These are phyloP conservation scores for Fragaria iinumae DNA, from an alignment of 306 rosid genomes.

Conservation along the genomic window DNA sequence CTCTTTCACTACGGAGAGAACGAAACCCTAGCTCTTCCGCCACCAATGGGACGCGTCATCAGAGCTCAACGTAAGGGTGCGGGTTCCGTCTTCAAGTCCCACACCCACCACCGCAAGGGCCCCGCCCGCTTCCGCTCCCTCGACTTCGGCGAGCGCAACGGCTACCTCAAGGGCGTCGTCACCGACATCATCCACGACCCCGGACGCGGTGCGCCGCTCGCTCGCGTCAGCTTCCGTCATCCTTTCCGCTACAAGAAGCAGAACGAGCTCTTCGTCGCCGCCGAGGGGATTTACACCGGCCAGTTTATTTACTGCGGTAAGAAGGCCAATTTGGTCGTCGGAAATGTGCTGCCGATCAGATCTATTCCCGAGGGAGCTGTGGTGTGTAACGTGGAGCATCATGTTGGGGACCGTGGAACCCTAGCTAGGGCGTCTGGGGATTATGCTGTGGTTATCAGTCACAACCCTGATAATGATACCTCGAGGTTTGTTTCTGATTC, in stretches of 20 bases:
- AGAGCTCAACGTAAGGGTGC: constrained; percentile 31
- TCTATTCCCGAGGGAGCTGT: constrained; percentile 34
- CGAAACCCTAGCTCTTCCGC: background rate
- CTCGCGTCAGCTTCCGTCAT: constrained; percentile 30
- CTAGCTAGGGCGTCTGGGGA: constrained; percentile 33
- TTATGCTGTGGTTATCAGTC: constrained; percentile 26
- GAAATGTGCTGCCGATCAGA: constrained; percentile 28
- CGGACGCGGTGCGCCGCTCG: constrained; percentile 30
- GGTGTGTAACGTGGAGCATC: constrained; percentile 33
- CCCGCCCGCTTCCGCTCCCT: constrained; percentile 29
- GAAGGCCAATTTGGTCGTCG: constrained; percentile 32
- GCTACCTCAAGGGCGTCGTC: constrained; percentile 32
- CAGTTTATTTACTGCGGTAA: constrained; percentile 34
- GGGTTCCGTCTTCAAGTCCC: constrained; percentile 30
- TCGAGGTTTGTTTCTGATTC: constrained; percentile 9
- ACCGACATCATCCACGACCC: constrained; percentile 36
- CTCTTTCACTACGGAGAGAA: background rate
- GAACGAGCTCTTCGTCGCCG: constrained; percentile 31
- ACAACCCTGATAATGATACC: constrained; percentile 34
- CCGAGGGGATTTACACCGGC: constrained; percentile 31
- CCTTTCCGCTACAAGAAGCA: constrained; percentile 35
- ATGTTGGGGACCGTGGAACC: constrained; percentile 32
- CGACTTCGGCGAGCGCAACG: constrained; percentile 32
- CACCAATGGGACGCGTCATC: constrained; percentile 29
- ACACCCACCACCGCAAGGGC: constrained; percentile 35